A percentile compares a stretch with the other conserved stretches of the same genome.
Conservation (phyloP, 2,329 filamentous ascomycete genomes). For the Phyllosticta capitalensis region DNA sequence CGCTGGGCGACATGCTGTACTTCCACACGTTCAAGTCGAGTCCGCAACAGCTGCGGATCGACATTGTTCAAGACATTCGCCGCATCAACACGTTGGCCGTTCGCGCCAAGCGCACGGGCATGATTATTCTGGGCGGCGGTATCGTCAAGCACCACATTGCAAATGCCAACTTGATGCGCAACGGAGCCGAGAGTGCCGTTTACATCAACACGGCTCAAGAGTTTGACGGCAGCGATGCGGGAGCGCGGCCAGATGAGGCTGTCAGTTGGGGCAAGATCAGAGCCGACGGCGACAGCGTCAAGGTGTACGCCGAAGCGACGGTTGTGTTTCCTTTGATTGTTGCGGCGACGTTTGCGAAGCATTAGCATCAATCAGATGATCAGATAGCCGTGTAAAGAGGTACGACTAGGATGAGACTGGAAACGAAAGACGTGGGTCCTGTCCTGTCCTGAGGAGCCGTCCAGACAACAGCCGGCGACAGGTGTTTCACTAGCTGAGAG, state of each 20-base stretch:
- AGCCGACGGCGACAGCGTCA: slow-evolving; percentile 74
- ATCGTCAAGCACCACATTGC: slow-evolving; percentile 98
- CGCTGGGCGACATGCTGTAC: slow-evolving; percentile 94
- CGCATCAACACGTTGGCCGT: slow-evolving; percentile 88
- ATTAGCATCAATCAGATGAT: not conserved
- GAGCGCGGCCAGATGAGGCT: slow-evolving; percentile 88
- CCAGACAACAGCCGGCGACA: not conserved
- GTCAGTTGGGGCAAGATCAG: slow-evolving; percentile 99
- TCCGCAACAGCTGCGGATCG: slow-evolving; percentile 70
- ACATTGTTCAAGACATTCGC: slow-evolving; percentile 90
- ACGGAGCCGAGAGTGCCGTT: slow-evolving; percentile 91
- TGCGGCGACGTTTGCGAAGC: slow-evolving; percentile 53
- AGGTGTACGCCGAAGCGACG: slow-evolving; percentile 64
- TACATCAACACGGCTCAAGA: slow-evolving; percentile 98
- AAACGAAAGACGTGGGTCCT: not conserved
- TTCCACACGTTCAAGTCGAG: slow-evolving; percentile 93
- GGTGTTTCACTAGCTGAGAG: not conserved
- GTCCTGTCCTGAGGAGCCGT: not conserved
- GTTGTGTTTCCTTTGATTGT: slow-evolving; percentile 59
- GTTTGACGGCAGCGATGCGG: slow-evolving; percentile 94
- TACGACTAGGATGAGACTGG: not conserved
- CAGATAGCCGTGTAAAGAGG: no score
- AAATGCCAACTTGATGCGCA: slow-evolving; percentile 94
- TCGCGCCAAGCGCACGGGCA: slow-evolving; percentile 76
- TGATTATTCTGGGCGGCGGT: slow-evolving; percentile 91